phyloP scores from a whole-genome alignment of 2,329 filamentous ascomycete genomes.

The Talaromyces sp. region DNA sequence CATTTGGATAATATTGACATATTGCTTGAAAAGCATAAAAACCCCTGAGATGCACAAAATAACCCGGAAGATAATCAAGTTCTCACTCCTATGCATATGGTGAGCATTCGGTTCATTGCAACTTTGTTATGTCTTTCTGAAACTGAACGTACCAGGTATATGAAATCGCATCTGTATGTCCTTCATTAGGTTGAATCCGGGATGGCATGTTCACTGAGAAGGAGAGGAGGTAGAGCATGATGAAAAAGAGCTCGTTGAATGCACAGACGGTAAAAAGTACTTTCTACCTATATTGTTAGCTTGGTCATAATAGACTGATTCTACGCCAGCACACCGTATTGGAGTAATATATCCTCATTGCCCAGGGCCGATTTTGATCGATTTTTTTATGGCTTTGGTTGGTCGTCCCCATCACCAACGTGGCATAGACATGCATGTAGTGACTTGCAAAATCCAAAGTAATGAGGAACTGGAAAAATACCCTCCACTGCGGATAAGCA shows the following conservation, averaged over 20 bases:
- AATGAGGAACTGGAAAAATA: slow-evolving; percentile 90
- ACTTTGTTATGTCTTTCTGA: background rate
- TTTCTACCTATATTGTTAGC: slow-evolving; percentile 49
- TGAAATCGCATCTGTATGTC: slow-evolving; percentile 38
- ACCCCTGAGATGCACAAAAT: slow-evolving; percentile 57
- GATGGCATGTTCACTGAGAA: no score
- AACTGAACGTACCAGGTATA: slow-evolving; percentile 27
- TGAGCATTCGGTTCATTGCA: background rate
- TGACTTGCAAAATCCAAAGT: slow-evolving; percentile 90
- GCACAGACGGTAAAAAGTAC: slow-evolving; percentile 87
- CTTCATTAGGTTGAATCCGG: slow-evolving; percentile 77
- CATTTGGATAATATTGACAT: slow-evolving; percentile 89
- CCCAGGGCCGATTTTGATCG: slow-evolving; percentile 77
- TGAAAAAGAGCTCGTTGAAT: slow-evolving; percentile 94
- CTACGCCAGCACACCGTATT: slow-evolving; percentile 65
- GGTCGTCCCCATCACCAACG: slow-evolving; percentile 76
- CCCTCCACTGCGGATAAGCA: slow-evolving; percentile 87
- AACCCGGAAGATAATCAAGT: slow-evolving; percentile 46
- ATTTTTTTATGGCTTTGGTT: slow-evolving; percentile 90
- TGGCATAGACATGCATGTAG: slow-evolving; percentile 99
- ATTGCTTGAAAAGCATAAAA: slow-evolving; percentile 72
- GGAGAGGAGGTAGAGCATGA: slow-evolving; percentile 92
- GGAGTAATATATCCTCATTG: slow-evolving; percentile 92
- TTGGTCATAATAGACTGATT: background rate
- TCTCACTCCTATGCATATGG: background rate